These are phyloP conservation scores for Spergularia marina DNA, from an alignment of 148 eudicot genomes.

Conservation along the genomic window DNA sequence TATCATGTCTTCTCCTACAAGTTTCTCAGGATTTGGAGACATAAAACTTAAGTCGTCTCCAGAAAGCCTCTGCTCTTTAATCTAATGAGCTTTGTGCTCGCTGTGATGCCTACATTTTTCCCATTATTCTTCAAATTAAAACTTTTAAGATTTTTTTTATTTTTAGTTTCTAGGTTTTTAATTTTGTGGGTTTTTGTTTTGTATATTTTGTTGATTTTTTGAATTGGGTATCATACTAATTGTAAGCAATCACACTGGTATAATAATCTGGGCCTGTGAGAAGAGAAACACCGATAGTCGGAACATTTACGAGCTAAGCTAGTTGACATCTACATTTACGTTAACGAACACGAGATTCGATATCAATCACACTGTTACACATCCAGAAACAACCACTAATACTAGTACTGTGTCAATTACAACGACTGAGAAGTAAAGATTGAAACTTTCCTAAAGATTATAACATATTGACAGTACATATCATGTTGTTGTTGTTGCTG, in stretches of 20 bases:
- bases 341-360: background rate
- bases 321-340: background rate
- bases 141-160: too few species aligned
- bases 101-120: conserved; percentile 28
- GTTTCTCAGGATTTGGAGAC: background rate
- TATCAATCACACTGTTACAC: too few species aligned
- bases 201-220: background rate
- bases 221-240: background rate
- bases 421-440: too few species aligned
- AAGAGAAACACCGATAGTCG: background rate
- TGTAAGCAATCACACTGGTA: too few species aligned
- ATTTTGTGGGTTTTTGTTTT: background rate
- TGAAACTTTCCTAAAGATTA: too few species aligned
- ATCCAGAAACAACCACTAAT: too few species aligned
- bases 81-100: conserved; percentile 20
- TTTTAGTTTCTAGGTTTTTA: too few species aligned
- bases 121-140: too few species aligned
- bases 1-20: background rate
- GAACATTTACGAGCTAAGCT: background rate
- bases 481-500: background rate
- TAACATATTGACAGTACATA: too few species aligned
- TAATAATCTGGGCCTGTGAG: too few species aligned
- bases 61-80: conserved; percentile 26
- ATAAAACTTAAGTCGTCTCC: conserved; percentile 21
- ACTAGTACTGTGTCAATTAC: too few species aligned